Base-by-base conservation (phyloP, 2,329 filamentous ascomycete genomes). In the Colletotrichum sansevieriae region DNA sequence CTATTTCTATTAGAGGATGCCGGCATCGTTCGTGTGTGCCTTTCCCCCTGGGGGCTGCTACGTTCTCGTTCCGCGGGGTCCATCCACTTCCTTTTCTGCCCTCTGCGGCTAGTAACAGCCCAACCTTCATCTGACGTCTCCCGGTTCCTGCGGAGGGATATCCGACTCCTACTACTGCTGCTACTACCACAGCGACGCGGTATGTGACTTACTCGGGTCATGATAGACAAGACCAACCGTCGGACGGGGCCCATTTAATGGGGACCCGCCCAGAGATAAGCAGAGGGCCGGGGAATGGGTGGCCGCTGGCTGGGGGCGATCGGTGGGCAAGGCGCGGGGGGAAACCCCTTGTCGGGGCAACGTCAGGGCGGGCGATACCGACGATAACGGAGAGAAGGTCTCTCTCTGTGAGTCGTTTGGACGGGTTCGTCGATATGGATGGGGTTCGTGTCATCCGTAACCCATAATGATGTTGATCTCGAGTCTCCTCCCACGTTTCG, bases 101-200 rank as follows among this genome's bases (percentile, higher is more conserved):
- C 22, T 63, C 35, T 51, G 22, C 10, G 41, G 55, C 37, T 46
- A 59, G 65, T 39, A 25, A n/a, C 5, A 25, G 13, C 5, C 29
- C 33, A 68, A 68, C 47, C 65, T 68, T 68, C 52, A 68, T 68
- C 65, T 68, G 65, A 68, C 65, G 62, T 65, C 55, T 65, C 55
- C 61, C 49, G 61, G 62, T 60, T 65, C 54, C 39, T 68, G 41
- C 52, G 54, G 9, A 44, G 37, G 39, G 49, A 52, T 33, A 52
- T 25, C 7, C 25, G 25, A 25, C 25, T n/a, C n/a, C n/a, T n/a
- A n/a, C n/a, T n/a, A n/a, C n/a, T 22, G 22, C 22, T 8, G 6
- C 7, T 29, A 29, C 29, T n/a, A 22, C 46, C 41, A 51, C 51
- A 25, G 51, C 60, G 29, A 46, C 44, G 46, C 29, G 18, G 55